Conservation (phyloP, 345 rosid species). For the Brassica incana region DNA sequence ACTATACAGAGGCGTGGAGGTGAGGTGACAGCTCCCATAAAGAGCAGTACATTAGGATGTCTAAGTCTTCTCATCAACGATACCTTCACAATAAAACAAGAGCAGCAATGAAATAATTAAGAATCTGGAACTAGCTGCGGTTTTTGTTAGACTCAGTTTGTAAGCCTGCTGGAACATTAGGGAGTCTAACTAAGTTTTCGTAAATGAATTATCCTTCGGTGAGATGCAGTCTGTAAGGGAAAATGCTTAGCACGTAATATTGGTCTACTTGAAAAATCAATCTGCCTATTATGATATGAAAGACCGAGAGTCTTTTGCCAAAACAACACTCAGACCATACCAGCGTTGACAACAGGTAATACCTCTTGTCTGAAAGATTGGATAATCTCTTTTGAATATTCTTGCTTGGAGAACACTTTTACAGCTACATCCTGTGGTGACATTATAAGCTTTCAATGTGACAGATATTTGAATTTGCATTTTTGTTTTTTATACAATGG, state of each 20-base stretch:
- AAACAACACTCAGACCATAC: neutral
- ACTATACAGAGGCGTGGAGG: conserved; percentile 93
- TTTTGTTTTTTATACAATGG: neutral
- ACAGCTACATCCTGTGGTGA: conserved; percentile 91
- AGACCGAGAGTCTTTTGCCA: neutral
- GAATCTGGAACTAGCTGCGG: neutral
- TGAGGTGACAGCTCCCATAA: conserved; percentile 97
- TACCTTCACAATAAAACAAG: conserved; percentile 52
- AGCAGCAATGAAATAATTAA: neutral
- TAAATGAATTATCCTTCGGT: neutral
- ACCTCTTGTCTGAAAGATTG: conserved; percentile 92
- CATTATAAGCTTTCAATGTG: conserved; percentile 28
- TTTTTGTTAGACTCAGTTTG: neutral
- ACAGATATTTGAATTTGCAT: conserved; percentile 9
- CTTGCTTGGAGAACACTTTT: conserved; percentile 93
- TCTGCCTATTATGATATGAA: conserved; percentile 8
- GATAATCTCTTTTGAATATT: conserved; percentile 85
- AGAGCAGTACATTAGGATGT: conserved; percentile 90
- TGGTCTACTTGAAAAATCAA: neutral
- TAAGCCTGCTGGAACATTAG: neutral
- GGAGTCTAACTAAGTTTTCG: neutral
- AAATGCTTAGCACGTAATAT: neutral
- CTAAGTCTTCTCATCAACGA: conserved; percentile 92
- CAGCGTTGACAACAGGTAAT: neutral
- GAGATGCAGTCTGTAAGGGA: conserved; percentile 12